These are phyloP conservation scores for Trypanosoma scelopori DNA, from an alignment of 208 protist species.

Conservation along the genomic window DNA sequence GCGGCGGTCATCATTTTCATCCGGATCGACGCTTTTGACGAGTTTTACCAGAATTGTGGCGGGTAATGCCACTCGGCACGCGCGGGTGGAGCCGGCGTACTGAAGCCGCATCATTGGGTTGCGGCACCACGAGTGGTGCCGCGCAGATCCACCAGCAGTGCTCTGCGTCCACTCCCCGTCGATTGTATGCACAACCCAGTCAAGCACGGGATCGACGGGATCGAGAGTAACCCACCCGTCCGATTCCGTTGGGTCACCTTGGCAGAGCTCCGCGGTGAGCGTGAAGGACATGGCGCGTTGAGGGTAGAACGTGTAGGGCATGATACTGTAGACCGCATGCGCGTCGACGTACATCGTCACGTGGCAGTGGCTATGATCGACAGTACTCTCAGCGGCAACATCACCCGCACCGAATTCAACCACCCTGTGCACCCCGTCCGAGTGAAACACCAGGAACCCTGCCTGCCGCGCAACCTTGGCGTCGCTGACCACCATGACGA, in stretches of 20 bases:
- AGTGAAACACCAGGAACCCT: constrained; percentile 70
- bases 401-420: constrained; percentile 39
- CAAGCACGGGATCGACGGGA: constrained; percentile 51
- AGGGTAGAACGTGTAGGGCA: constrained; percentile 83
- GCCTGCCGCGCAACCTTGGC: constrained; percentile 38
- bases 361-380: constrained; percentile 37
- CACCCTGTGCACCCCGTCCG: constrained; percentile 60
- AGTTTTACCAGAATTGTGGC: constrained; percentile 59
- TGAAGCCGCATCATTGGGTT: constrained; percentile 60
- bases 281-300: constrained; percentile 51
- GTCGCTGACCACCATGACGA: constrained; percentile 51
- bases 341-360: constrained; percentile 41
- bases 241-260: constrained; percentile 32
- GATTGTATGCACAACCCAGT: constrained; percentile 60
- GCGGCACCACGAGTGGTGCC: constrained; percentile 58
- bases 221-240: constrained; percentile 75
- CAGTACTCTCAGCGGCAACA: constrained; percentile 60
- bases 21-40: constrained; percentile 59
- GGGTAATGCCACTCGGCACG: constrained; percentile 30
- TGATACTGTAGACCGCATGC: constrained; percentile 62
- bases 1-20: constrained; percentile 62
- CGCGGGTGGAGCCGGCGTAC: constrained; percentile 26
- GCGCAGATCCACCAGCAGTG: constrained; percentile 41
- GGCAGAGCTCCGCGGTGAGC: constrained; percentile 47
- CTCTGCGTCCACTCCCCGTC: constrained; percentile 48